Percentiles rank a stretch among this genome's conserved stretches.
These are phyloP conservation scores for Cryptococcus sp. DNA, from an alignment of 1,284 basidiomycete species.

Conservation along the genomic window DNA sequence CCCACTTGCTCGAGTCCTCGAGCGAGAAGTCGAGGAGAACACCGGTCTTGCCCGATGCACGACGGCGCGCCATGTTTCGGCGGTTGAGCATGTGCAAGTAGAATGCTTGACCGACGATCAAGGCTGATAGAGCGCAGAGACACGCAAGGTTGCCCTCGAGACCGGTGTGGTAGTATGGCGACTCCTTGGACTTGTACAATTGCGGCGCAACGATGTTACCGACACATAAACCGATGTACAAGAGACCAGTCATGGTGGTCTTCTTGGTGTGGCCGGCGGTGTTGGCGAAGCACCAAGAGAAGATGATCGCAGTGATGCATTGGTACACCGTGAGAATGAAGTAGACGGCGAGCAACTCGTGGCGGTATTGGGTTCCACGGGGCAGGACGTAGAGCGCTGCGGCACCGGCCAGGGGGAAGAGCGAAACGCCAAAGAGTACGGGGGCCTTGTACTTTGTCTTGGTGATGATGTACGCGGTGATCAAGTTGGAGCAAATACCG, in stretches of 20 bases:
- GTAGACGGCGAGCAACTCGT: slow-evolving; percentile 31
- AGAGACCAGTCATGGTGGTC: slow-evolving; percentile 34
- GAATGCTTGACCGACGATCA: slow-evolving; percentile 38
- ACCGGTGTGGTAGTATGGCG: slow-evolving; percentile 29
- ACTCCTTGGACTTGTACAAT: slow-evolving; percentile 24
- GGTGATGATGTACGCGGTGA: slow-evolving; percentile 52
- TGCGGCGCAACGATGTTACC: slow-evolving; percentile 46
- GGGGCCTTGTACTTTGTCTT: slow-evolving; percentile 56
- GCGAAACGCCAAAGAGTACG: slow-evolving; percentile 54
- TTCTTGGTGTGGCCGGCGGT: slow-evolving; percentile 39
- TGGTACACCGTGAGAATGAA: slow-evolving; percentile 38
- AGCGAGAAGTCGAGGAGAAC: slow-evolving; percentile 55
- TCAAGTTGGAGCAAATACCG: slow-evolving; percentile 54
- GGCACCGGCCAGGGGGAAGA: slow-evolving; percentile 42
- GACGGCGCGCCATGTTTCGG: slow-evolving; percentile 51
- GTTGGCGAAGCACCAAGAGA: slow-evolving; percentile 38
- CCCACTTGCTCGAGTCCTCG: slow-evolving; percentile 35
- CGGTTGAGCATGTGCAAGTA: slow-evolving; percentile 56
- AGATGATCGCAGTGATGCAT: slow-evolving; percentile 33
- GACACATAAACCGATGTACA: slow-evolving; percentile 33
- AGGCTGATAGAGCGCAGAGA: slow-evolving; percentile 22
- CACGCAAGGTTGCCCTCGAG: slow-evolving; percentile 30
- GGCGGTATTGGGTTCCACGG: slow-evolving; percentile 19
- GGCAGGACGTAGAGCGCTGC: slow-evolving; percentile 33
- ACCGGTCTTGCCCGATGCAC: slow-evolving; percentile 52